Percentiles rank a stretch among this genome's conserved stretches.
Evolutionary conservation across 2,329 filamentous ascomycete genomes (phyloP).

Genomic region (Penicillium sp.): DNA sequence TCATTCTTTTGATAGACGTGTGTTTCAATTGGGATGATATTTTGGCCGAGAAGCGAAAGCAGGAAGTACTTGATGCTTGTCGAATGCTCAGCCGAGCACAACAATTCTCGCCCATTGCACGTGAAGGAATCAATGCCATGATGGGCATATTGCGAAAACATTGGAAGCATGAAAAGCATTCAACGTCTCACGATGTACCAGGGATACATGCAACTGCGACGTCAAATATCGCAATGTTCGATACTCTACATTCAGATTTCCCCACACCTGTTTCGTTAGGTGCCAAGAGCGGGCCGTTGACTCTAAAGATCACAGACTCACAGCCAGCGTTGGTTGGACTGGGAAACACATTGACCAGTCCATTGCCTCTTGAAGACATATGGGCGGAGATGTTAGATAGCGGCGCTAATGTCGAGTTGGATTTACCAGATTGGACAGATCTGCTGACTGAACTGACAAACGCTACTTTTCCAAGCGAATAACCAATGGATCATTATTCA

Average conservation of each 20-base stretch:
- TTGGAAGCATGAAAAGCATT: constrained; percentile 23
- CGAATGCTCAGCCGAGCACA: constrained; percentile 40
- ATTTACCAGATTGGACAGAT: constrained; percentile 32
- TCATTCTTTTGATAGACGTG: constrained; percentile 41
- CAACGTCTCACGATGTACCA: not conserved
- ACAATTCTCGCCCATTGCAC: constrained; percentile 31
- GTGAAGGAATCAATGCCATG: constrained; percentile 39
- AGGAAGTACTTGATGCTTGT: constrained; percentile 41
- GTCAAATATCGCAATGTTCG: not conserved
- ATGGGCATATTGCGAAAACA: constrained; percentile 38
- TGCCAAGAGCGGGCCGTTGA: not conserved
- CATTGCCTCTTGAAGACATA: constrained; percentile 30
- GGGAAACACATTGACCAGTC: not conserved
- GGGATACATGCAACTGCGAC: not conserved
- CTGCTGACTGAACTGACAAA: constrained; percentile 32
- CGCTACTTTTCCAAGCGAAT: constrained; percentile 19
- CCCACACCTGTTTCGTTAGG: not conserved
- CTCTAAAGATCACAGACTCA: not conserved
- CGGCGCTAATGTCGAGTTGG: constrained; percentile 23
- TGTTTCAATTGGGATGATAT: constrained; percentile 44
- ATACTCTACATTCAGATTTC: not conserved
- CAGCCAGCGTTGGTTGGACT: not conserved
- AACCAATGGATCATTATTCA: not conserved
- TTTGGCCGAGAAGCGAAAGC: constrained; percentile 34
- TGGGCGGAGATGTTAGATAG: constrained; percentile 35